phyloP scores from a whole-genome alignment of 108 stramenopile species.

The Pseudonitzschia pungens region DNA sequence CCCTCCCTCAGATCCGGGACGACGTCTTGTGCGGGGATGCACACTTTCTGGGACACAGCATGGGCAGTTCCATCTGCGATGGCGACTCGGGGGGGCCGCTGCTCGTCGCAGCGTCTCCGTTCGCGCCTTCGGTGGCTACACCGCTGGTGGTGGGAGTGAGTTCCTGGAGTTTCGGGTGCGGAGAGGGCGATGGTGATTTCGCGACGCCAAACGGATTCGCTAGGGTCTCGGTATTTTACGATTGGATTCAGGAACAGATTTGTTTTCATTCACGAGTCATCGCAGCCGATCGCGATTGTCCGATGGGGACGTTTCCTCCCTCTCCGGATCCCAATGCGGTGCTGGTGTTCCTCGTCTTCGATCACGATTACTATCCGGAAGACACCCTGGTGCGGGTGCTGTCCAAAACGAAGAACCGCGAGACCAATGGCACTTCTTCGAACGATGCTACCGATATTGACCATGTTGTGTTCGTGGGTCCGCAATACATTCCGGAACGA shows the following conservation, averaged over 20 bases:
- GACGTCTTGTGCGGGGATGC: conserved; percentile 19
- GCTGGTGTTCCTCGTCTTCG: conserved; percentile 7
- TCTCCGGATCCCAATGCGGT: not conserved
- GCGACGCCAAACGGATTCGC: conserved; percentile 23
- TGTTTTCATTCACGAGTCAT: conserved; percentile 9
- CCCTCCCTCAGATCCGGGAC: not conserved
- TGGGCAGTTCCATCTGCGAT: conserved; percentile 5
- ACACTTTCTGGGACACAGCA: not conserved
- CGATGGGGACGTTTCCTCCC: not conserved
- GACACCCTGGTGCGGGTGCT: conserved; percentile 24
- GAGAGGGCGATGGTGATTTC: conserved; percentile 7
- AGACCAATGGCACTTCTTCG: not conserved
- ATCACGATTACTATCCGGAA: conserved; percentile 31
- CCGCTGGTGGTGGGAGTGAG: conserved; percentile 13
- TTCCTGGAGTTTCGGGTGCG: conserved; percentile 14
- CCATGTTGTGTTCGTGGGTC: conserved; percentile 22
- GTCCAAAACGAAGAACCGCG: conserved; percentile 2
- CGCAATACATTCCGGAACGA: conserved; percentile 17
- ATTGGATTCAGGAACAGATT: conserved; percentile 30
- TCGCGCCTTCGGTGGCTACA: not conserved
- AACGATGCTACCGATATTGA: not conserved
- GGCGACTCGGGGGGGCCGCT: conserved; percentile 33
- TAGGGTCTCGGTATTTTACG: conserved; percentile 21
- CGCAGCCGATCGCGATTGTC: not conserved
- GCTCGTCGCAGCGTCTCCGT: not conserved